Evolutionary conservation across 2,329 filamentous ascomycete genomes (phyloP).

Genomic region (Fusarium oxysporum): DNA sequence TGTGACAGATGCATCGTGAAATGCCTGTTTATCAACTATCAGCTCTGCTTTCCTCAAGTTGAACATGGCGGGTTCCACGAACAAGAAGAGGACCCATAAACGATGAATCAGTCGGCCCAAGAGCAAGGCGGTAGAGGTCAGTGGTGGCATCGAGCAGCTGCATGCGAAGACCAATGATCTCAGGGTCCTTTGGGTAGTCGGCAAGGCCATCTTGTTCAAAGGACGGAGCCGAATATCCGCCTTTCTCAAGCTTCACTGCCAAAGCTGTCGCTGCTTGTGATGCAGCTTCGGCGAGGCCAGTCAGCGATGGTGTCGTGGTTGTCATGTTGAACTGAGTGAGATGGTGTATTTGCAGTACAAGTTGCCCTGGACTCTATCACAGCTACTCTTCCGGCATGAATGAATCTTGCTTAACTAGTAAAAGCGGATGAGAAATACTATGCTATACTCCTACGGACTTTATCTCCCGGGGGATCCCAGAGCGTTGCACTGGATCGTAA

Average conservation of each 20-base stretch:
- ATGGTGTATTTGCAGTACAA: neutral
- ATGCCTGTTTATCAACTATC: neutral
- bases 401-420: neutral
- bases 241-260: slow-evolving; percentile 11
- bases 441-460: neutral
- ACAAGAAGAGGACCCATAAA: slow-evolving; percentile 16
- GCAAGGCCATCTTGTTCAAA: slow-evolving; percentile 14
- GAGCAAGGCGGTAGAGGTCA: slow-evolving; percentile 20
- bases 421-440: neutral
- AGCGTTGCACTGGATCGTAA: neutral
- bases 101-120: slow-evolving; percentile 14
- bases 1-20: slow-evolving; percentile 12
- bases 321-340: neutral
- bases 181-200: slow-evolving; percentile 21
- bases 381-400: too few relatives aligned
- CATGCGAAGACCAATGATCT: slow-evolving; percentile 24
- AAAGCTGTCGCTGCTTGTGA: neutral
- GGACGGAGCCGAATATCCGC: slow-evolving; percentile 2
- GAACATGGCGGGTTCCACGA: neutral
- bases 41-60: neutral
- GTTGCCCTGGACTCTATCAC: neutral
- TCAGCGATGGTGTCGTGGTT: neutral
- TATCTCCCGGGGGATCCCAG: rapidly evolving
- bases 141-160: slow-evolving; percentile 18
- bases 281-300: neutral